These are phyloP conservation scores for Ramaria sp. DNA, from an alignment of 768 basidiomycete species.

Conservation along the genomic window DNA sequence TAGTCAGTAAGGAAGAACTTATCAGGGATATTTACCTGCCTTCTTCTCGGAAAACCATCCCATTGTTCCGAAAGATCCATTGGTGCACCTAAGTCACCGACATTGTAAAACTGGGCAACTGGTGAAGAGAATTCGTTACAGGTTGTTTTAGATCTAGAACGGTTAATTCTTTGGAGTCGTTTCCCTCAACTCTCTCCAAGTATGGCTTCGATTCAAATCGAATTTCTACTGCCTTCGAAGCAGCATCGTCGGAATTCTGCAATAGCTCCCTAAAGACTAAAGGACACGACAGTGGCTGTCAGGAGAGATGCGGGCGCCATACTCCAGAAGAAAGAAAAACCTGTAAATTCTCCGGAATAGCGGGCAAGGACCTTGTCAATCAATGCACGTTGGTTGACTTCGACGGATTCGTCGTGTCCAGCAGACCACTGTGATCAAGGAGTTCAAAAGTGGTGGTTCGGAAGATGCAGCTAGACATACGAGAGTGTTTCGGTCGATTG, in stretches of 20 bases:
- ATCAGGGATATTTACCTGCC: not conserved
- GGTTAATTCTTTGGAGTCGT: constrained; percentile 9
- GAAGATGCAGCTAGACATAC: not conserved
- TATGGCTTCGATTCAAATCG: constrained; percentile 59
- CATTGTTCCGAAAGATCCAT: constrained; percentile 87
- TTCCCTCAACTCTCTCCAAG: constrained; percentile 20
- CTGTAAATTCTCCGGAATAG: constrained; percentile 91
- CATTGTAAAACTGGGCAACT: constrained; percentile 37
- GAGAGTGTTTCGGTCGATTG: constrained; percentile 2
- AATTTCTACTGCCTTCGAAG: constrained; percentile 65
- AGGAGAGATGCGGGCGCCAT: not conserved
- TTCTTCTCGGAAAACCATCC: constrained; percentile 67
- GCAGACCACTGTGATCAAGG: constrained; percentile 29
- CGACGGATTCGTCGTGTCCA: constrained; percentile 74
- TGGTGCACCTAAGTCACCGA: constrained; percentile 45
- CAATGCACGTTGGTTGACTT: constrained; percentile 92
- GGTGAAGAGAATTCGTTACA: not conserved
- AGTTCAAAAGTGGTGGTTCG: not conserved
- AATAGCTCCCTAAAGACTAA: constrained; percentile 72
- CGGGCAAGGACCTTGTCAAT: constrained; percentile 95
- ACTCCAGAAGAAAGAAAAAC: constrained; percentile 22
- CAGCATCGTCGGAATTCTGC: constrained; percentile 94
- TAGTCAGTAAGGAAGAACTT: not conserved
- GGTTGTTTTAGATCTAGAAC: constrained; percentile 47
- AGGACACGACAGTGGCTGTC: not conserved